Conservation (phyloP, 2,329 filamentous ascomycete genomes). For the Knufia fluminis region DNA sequence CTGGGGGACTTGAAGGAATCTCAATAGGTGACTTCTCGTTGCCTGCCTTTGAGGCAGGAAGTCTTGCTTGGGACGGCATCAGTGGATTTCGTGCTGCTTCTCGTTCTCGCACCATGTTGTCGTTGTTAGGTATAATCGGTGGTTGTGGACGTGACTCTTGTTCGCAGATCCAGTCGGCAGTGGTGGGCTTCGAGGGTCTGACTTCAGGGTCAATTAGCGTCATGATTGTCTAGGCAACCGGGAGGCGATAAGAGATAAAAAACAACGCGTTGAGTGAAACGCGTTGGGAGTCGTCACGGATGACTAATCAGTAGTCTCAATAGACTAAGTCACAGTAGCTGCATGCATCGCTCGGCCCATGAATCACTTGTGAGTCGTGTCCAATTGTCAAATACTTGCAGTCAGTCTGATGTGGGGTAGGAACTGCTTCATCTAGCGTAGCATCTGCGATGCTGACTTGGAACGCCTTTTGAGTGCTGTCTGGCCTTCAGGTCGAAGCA, state of each 20-base stretch:
- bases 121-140: background rate
- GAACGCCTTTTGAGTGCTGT: too few relatives aligned
- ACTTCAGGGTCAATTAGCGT: too few relatives aligned
- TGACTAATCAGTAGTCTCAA: too few relatives aligned
- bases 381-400: too few relatives aligned
- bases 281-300: too few relatives aligned
- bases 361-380: too few relatives aligned
- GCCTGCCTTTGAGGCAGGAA: conserved; percentile 27
- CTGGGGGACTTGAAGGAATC: background rate
- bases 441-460: too few relatives aligned
- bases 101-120: conserved; percentile 44
- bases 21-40: conserved; percentile 6
- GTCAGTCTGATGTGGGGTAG: too few relatives aligned
- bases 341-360: too few relatives aligned
- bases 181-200: background rate
- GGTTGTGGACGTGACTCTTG: background rate
- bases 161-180: background rate
- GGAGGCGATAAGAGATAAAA: background rate
- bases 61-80: conserved; percentile 29
- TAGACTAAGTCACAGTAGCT: too few relatives aligned
- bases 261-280: too few relatives aligned
- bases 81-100: conserved; percentile 34
- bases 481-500: conserved; percentile 13
- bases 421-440: too few relatives aligned
- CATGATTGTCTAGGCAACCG: background rate